Evolutionary conservation across 2,329 filamentous ascomycete species (phyloP), one percentile per base, ranked within the genome.

Genomic region (Ascochyta rabiei): DNA sequence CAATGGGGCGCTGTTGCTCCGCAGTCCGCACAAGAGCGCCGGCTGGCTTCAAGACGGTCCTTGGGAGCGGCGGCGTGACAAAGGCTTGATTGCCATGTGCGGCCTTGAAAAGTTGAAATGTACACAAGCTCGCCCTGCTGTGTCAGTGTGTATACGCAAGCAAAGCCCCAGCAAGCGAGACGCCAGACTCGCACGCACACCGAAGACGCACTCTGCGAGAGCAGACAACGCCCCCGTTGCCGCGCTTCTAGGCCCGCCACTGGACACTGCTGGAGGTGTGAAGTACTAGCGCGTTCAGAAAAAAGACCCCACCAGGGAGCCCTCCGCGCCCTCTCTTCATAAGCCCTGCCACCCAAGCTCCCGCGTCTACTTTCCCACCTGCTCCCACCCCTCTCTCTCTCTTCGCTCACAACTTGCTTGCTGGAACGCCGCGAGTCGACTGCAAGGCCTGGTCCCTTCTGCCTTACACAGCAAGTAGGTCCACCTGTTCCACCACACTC

Each of bases 251-350:
- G 68, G 48, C 65, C 67, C 47, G 61, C 64, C 59, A 69, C 68
- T 74, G 70, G 67, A 63, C 64, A 48, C 38, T 13, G 53, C 47
- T 55, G 62, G 60, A 68, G n/a, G n/a, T n/a, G 70, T 72, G 61
- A 69, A 66, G 56, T 65, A 54, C 61, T 74, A 74, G 72, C 69
- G 71, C 63, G 63, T 59, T 54, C 42, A 60, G 61, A 68, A 69
- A 66, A 72, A 71, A 70, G 53, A 72, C 72, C 72, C 71, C 72
- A 71, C 70, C 63, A 39, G 62, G 52, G 53, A 55, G 51, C 57
- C 60, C 57, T 64, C 62, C 52, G 53, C 59, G 53, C 59, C 56
- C 60, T 61, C 64, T 61, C 64, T 73, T 74, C 71, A 72, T 74
- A 75, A 75, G 70, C 60, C 56, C 62, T 63, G 60, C 62, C 61